Evolutionary conservation across 495 filamentous ascomycete species (phyloP).

Genomic region (Xylaria venustula): DNA sequence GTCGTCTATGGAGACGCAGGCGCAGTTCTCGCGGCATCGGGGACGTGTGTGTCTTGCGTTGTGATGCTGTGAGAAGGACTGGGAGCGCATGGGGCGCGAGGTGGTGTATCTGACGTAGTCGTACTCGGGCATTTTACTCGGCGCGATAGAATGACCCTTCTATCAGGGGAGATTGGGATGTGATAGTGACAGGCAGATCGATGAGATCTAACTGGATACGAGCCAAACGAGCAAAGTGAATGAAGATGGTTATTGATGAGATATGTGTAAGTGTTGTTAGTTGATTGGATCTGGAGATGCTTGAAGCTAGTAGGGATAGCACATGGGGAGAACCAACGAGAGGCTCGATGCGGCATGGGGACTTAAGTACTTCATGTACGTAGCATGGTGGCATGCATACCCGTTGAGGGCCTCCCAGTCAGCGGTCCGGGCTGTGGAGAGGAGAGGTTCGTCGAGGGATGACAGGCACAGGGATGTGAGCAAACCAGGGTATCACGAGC

Average conservation of each 20-base stretch:
- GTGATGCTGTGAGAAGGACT: constrained; percentile 23
- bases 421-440: background rate
- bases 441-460: background rate
- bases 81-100: constrained; percentile 15
- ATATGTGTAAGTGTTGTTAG: background rate
- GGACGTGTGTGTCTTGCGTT: constrained; percentile 12
- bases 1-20: constrained; percentile 21
- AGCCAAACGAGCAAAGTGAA: background rate
- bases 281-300: constrained; percentile 16
- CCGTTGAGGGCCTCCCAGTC: constrained; percentile 9
- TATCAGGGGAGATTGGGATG: background rate
- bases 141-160: constrained; percentile 10
- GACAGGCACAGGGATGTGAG: background rate
- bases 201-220: constrained; percentile 11
- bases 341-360: constrained; percentile 16
- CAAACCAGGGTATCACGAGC: constrained; percentile 6
- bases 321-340: constrained; percentile 19
- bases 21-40: constrained; percentile 27
- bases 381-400: constrained; percentile 16
- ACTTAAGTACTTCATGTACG: constrained; percentile 17
- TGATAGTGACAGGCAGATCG: background rate
- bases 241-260: background rate
- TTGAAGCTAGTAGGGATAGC: constrained; percentile 25
- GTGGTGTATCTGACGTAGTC: constrained; percentile 9
- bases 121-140: constrained; percentile 22